Base-by-base conservation (phyloP, 192 early-diverging fungal species). In the Umbelopsis sp. region DNA sequence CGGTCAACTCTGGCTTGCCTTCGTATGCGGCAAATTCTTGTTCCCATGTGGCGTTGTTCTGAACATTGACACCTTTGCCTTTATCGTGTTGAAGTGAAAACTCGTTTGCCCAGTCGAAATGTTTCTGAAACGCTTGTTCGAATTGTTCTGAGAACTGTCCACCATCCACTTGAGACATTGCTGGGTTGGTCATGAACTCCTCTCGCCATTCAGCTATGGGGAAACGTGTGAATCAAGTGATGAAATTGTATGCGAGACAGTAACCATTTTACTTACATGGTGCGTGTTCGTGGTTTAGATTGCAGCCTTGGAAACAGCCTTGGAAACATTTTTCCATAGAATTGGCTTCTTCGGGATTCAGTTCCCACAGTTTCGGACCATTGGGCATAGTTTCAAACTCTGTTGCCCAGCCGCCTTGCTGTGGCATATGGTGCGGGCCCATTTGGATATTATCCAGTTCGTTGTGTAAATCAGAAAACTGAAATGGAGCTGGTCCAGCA, bases 101-200 rank as follows among this genome's bases (percentile, higher is more conserved):
- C 55, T 95, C 91, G 35, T 81, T 82, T 1, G 91, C 85, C 93
- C 93, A 97, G 75, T 91, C 87, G 67, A 86, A 86, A 64, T 86
- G 82, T 67, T 83, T 83, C 76, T 86, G 82, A 66, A 88, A 88
- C 1, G 81, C 81, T 20, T 76, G 78, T 68, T 88, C 86, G 69
- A 88, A 88, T 64, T 82, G 81, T 50, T 78, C 74, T n/a, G 83
- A 78, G 58, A 81, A 71, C 45, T 86, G 83, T 7, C 74, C 61
- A 16, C 73, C 68, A 46, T 67, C 72, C 41, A 67, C 53, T 13
- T 50, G 50, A 1, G 61, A 46, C 22, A 80, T 64, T 44, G 83
- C 78, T 20, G 81, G 79, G 4, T 75, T 76, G 25, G 81, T 74
- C 76, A 83, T 80, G 55, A 82, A 88, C 58, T 88, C 84, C 12